Evolutionary conservation across 1,284 basidiomycete genomes (phyloP).

Genomic region (Sanghuangporus sanghuang): DNA sequence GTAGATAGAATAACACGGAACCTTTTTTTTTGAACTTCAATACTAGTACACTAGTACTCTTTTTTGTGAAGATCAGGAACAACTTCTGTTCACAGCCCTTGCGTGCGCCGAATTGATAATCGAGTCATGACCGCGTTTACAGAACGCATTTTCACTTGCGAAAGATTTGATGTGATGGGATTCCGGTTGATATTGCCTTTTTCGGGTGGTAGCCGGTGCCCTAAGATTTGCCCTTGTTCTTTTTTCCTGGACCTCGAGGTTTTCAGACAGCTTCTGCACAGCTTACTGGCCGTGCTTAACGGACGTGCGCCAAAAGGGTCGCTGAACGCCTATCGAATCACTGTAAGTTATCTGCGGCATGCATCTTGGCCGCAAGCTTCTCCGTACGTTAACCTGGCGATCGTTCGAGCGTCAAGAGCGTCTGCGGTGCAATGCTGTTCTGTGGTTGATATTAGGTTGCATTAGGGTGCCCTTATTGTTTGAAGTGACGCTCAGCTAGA

Average conservation of each 20-base stretch:
- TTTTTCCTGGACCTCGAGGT: conserved; percentile 9
- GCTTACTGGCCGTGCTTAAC: conserved; percentile 3
- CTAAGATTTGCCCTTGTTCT: not conserved
- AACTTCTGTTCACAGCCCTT: not conserved
- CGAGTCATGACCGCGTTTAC: conserved; percentile 1
- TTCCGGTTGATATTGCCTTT: not conserved
- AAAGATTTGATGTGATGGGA: not conserved
- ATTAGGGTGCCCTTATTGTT: not conserved
- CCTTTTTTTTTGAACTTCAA: not conserved
- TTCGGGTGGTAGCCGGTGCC: not conserved
- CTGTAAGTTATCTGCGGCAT: not conserved
- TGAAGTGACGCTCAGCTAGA: not conserved
- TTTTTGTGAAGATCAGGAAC: conserved; percentile 11
- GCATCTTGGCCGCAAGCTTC: not conserved
- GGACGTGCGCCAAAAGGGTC: not conserved
- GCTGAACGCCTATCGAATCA: not conserved
- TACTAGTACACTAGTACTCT: not conserved
- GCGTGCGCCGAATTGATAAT: not conserved
- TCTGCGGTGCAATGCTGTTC: not conserved
- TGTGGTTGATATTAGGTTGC: not conserved
- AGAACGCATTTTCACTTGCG: not conserved
- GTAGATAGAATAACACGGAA: not conserved
- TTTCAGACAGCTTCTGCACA: conserved; percentile 5
- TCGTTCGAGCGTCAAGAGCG: not conserved
- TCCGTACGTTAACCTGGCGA: not conserved